Evolutionary conservation across 2,329 filamentous ascomycete species (phyloP).

Genomic region (Cytospora chrysosperma): DNA sequence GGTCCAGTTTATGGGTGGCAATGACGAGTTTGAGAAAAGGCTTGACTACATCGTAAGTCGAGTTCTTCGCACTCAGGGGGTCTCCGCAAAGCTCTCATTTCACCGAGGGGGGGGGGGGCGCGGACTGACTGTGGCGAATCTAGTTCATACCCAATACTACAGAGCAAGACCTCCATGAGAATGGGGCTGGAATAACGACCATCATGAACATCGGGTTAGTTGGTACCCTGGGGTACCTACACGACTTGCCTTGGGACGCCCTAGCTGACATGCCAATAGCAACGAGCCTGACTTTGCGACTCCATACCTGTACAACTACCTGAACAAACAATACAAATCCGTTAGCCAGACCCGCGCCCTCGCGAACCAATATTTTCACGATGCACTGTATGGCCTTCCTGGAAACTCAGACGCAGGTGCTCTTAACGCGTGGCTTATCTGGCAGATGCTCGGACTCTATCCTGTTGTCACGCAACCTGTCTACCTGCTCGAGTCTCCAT

Average conservation of each 20-base stretch:
- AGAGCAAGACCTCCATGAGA: constrained; percentile 26
- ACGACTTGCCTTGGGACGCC: no score
- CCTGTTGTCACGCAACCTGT: constrained; percentile 68
- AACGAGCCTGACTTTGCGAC: constrained; percentile 62
- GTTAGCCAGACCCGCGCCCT: constrained; percentile 59
- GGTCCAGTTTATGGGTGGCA: constrained; percentile 52
- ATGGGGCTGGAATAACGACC: constrained; percentile 27
- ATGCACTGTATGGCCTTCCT: constrained; percentile 58
- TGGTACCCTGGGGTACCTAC: no score
- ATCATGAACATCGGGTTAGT: constrained; percentile 30
- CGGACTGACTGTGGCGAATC: no score
- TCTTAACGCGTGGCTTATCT: constrained; percentile 66
- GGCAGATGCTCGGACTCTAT: constrained; percentile 70
- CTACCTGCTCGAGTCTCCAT: constrained; percentile 68
- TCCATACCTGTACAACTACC: constrained; percentile 69
- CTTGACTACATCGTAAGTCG: constrained; percentile 36
- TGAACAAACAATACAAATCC: constrained; percentile 58
- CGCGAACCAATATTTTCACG: constrained; percentile 63
- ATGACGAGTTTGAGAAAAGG: constrained; percentile 49
- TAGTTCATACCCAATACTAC: constrained; percentile 28
- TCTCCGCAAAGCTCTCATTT: constrained; percentile 41
- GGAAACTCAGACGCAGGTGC: constrained; percentile 71
- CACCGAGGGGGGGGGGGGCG: no score
- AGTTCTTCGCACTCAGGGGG: constrained; percentile 41
- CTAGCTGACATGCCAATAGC: no score